Conservation (phyloP, 2,329 filamentous ascomycete genomes). For the Sphaceloma murrayae region DNA sequence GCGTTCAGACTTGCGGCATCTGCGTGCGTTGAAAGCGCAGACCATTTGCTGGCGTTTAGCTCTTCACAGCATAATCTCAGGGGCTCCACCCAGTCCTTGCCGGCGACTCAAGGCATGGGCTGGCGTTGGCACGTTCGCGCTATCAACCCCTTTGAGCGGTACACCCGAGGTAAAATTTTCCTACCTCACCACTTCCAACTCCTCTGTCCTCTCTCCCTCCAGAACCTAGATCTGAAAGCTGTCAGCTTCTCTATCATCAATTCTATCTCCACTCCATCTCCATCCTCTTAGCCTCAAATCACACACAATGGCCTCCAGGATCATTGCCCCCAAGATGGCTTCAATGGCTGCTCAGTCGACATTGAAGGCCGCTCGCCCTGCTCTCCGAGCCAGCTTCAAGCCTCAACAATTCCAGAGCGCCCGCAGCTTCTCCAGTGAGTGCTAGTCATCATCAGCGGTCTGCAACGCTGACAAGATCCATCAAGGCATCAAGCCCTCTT, state of each 20-base stretch:
- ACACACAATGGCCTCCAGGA: constrained; percentile 67
- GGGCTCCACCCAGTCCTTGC: constrained; percentile 14
- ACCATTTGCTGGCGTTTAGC: constrained; percentile 16
- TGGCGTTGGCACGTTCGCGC: constrained; percentile 11
- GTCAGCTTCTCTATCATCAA: constrained; percentile 19
- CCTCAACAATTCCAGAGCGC: constrained; percentile 49
- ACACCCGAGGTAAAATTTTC: constrained; percentile 16
- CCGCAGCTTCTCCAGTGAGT: constrained; percentile 67
- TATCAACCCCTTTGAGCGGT: constrained; percentile 14
- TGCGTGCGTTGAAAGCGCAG: constrained; percentile 16
- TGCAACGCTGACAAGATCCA: too few relatives aligned
- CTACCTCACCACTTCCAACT: constrained; percentile 13
- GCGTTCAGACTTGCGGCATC: too few relatives aligned
- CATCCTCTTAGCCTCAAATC: too few relatives aligned
- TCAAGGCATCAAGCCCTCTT: constrained; percentile 39
- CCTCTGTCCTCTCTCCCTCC: constrained; percentile 1
- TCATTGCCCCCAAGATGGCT: constrained; percentile 69
- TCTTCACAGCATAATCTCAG: constrained; percentile 10
- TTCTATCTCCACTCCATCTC: too few relatives aligned
- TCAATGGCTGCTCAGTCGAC: constrained; percentile 56
- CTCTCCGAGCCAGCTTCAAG: constrained; percentile 50
- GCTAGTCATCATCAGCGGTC: constrained; percentile 15
- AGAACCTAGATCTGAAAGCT: background rate
- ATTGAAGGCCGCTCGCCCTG: constrained; percentile 68
- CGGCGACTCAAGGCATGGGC: too few relatives aligned